A percentile compares a stretch with the other conserved stretches of the same genome.
Conservation (phyloP, 2,329 filamentous ascomycete genomes). For the Botrytis elliptica region DNA sequence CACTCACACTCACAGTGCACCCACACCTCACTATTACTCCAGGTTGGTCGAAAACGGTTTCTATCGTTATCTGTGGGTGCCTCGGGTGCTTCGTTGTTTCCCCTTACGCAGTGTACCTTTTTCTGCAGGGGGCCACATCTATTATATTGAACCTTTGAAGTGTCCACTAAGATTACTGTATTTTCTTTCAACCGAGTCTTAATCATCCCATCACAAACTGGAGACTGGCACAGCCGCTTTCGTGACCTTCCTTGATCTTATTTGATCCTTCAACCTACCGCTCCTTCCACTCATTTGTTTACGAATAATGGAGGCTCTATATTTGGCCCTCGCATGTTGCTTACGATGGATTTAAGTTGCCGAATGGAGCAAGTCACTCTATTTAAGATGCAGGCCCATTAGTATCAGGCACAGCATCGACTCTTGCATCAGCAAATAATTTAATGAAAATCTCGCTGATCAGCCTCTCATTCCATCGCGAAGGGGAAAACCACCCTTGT, state of each 20-base stretch:
- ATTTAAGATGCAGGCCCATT: slow-evolving; percentile 18
- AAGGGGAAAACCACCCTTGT: background rate
- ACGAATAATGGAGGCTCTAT: slow-evolving; percentile 18
- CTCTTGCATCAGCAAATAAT: slow-evolving; percentile 19
- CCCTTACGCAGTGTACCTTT: background rate
- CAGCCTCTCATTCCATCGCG: slow-evolving; percentile 2
- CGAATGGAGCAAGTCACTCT: slow-evolving; percentile 21
- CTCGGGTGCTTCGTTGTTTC: background rate
- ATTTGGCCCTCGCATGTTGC: slow-evolving; percentile 17
- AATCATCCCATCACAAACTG: slow-evolving; percentile 16
- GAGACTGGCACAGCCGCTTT: slow-evolving; percentile 18
- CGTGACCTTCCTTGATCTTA: slow-evolving; percentile 11
- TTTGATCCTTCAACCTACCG: slow-evolving; percentile 16
- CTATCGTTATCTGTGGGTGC: slow-evolving; percentile 1
- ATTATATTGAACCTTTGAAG: background rate
- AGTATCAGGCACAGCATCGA: slow-evolving; percentile 21
- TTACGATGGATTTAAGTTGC: slow-evolving; percentile 14
- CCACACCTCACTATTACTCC: background rate
- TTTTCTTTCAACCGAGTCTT: slow-evolving; percentile 7
- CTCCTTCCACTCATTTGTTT: slow-evolving; percentile 10
- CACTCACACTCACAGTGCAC: background rate
- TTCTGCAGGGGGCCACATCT: slow-evolving; percentile 4
- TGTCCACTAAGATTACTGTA: background rate
- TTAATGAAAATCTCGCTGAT: background rate
- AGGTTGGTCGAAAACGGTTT: background rate